These are phyloP conservation scores for Calvatia gigantea DNA, from an alignment of 768 basidiomycete species.

Conservation along the genomic window DNA sequence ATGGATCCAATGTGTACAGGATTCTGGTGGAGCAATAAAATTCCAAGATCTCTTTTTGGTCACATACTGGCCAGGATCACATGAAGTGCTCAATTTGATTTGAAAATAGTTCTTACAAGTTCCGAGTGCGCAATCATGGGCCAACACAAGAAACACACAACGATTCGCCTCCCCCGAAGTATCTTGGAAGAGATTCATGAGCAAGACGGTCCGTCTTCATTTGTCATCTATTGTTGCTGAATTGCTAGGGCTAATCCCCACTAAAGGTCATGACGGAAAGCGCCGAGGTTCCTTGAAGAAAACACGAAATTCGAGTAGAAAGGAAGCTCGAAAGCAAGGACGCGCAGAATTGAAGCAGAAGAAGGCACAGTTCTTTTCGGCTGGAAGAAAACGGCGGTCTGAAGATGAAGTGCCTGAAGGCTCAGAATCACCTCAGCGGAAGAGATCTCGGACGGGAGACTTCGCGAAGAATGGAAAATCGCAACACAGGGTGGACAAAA, in stretches of 20 bases:
- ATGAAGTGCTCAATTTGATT: neutral
- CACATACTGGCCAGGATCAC: neutral
- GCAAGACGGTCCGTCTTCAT: neutral
- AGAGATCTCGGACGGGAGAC: constrained; percentile 37
- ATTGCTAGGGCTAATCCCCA: neutral
- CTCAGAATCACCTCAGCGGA: constrained; percentile 43
- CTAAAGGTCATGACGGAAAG: neutral
- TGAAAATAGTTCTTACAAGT: no score
- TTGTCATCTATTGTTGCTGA: neutral
- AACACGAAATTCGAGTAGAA: constrained; percentile 36
- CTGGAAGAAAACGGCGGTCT: constrained; percentile 32
- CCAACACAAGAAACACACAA: neutral
- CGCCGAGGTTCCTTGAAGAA: neutral
- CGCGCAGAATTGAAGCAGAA: constrained; percentile 57
- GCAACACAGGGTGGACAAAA: neutral
- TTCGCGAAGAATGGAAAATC: neutral
- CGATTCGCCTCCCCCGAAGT: constrained; percentile 2
- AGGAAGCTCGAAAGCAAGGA: constrained; percentile 62
- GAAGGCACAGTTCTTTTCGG: constrained; percentile 57
- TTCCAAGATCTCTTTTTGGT: constrained; percentile 13
- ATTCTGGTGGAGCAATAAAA: no score
- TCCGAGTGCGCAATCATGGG: neutral
- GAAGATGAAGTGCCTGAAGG: constrained; percentile 43
- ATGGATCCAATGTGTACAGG: no score
- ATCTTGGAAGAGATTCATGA: constrained; percentile 7